Base-by-base conservation (phyloP, 2,329 filamentous ascomycete species). In the Boeremia exigua region DNA sequence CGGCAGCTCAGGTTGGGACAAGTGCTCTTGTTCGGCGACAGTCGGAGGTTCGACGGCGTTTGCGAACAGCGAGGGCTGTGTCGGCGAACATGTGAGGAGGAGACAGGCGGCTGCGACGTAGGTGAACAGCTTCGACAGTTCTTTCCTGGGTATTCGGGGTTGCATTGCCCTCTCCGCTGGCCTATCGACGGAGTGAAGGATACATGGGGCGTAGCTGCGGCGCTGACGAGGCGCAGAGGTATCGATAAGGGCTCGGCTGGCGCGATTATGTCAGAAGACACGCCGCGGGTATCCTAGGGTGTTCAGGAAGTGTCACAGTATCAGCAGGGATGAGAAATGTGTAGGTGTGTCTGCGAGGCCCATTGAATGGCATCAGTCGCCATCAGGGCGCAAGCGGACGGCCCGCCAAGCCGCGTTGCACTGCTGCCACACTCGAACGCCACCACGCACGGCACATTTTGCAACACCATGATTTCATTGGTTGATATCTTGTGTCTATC, bases 101-200 rank as follows among this genome's bases (percentile, higher is more conserved):
- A 89, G 70, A 28, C 85, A 75, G 29, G 86, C 84, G 49, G 86
- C 85, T 66, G 84, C 79, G 48, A 89, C 72, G 54, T 88, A 90
- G 67, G 87, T 86, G 70, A 84, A 84, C 69, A 91, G 84, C 71
- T 89, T 88, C 77, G 87, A 88, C 79, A 90, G 90, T 64, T 90
- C 79, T 68, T 84, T 86, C 73, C 84, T 87, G 74, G 88, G 82
- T 75, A 87, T 78, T 29, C 75, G 75, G 66, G 77, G 77, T 69
- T 76, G 77, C 74, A 77, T 77, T 62, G 60, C 63, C 61, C 64
- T 65, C 64, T 62, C 46, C 65, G 55, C 65, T 67, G 45, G 56
- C 56, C 61, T 62, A 67, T 59, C 61, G 56, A 59, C 51, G 52
- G 45, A 27, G 38, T 45, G 38, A 59, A 51, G 55, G 49, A 63